Evolutionary conservation across 208 protist genomes (phyloP), one percentile per base, ranked within the genome.

Genomic region (Kentomonas sorsogonicus): DNA sequence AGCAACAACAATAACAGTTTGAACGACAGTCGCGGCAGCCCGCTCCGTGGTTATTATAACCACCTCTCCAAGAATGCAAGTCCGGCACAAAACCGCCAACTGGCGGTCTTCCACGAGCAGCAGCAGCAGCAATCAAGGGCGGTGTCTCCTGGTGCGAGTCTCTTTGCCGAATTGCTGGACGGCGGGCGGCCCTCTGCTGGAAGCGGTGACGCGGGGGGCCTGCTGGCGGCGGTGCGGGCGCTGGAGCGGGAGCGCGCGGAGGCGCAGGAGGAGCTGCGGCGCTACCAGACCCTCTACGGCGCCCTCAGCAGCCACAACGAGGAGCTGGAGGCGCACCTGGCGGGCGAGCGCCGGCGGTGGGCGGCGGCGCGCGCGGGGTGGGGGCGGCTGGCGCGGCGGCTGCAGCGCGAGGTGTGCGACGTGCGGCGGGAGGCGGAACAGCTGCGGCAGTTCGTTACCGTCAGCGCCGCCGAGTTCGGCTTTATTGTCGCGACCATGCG

Each of bases 371-470:
- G 64, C 20, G 45, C 33, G 15, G 38, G 68, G 13, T 57, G 64
- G 13, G 33, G 33, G 33, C 33, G 11, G 33, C 5, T 36, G 7
- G 59, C 70, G 51, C 69, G 62, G 23, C 71, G 69, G 25, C 31
- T 77, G 46, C 65, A 66, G 52, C 53, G 55, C 2, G 76, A 91
- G 44, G 39, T 74, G 56, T 66, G 65, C 22, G 65, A 70, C 20
- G 38, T 77, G 46, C 65, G 64, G 52, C 52, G 55, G 1, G 76
- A 91, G 44, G 34, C 72, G 53, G 48, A 31, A 20, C 30, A 63
- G 1, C 58, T 90, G 50, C 50, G 45, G 33, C 60, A 80, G 25
- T 72, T 70, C n/a, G n/a, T n/a, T n/a, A n/a, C n/a, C n/a, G n/a
- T n/a, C n/a, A n/a, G n/a, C n/a, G n/a, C n/a, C n/a, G n/a, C n/a